These are phyloP conservation scores for Entrophospora sp. DNA, from an alignment of 192 early-diverging fungal species.

Conservation along the genomic window DNA sequence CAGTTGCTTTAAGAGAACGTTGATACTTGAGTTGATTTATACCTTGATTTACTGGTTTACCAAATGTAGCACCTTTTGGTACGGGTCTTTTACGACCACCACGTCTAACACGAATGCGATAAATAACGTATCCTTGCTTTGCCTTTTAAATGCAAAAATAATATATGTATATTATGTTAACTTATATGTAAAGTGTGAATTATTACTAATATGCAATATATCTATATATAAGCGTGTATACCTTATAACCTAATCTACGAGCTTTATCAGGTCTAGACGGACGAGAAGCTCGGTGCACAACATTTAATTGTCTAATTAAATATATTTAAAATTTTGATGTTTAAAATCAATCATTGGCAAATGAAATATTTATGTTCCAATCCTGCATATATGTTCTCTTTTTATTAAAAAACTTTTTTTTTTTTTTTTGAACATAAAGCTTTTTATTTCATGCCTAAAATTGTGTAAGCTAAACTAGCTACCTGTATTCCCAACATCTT, in stretches of 20 bases:
- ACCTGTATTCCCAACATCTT: constrained; percentile 96
- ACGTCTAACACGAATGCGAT: constrained; percentile 98
- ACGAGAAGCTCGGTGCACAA: constrained; percentile 97
- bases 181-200: background rate
- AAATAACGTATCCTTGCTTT: constrained; percentile 99
- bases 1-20: constrained; percentile 84
- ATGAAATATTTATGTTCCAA: constrained; percentile 15
- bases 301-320: constrained; percentile 84
- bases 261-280: constrained; percentile 99
- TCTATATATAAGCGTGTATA: too few species aligned
- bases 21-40: constrained; percentile 99
- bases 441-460: constrained; percentile 19
- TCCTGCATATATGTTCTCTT: background rate
- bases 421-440: background rate
- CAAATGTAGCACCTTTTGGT: constrained; percentile 97
- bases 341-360: constrained; percentile 31
- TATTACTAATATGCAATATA: too few species aligned
- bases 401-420: background rate
- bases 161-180: background rate
- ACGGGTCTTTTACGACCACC: constrained; percentile 96
- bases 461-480: constrained; percentile 1
- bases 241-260: constrained; percentile 98
- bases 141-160: constrained; percentile 42
- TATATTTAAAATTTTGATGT: too few species aligned
- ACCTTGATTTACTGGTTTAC: constrained; percentile 98